Base-by-base conservation (phyloP, 1,284 basidiomycete genomes). In the Anthracocystis panici-leucophaei region DNA sequence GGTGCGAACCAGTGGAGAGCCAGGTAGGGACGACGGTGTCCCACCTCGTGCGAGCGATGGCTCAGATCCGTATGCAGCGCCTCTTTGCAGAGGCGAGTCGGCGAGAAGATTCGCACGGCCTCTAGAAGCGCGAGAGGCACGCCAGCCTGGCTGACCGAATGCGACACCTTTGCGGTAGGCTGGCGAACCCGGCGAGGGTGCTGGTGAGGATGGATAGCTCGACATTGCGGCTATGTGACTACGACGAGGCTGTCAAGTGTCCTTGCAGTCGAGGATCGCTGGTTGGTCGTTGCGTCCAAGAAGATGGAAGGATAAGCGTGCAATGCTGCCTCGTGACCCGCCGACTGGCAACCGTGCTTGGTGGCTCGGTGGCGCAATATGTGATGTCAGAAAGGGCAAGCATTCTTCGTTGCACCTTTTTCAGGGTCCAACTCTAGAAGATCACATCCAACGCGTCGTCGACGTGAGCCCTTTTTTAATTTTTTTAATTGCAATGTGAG, bases 131-230 rank as follows among this genome's bases (percentile, higher is more conserved):
- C 72, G 65, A 49, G 72, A 69, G 20, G 72, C 72, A 10, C 66
- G 60, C 72, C 72, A 75, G 16, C 72, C 72, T n/a, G 72, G 72
- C 53, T 75, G 65, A 38, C 72, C 72, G 60, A 75, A 75, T 21
- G 72, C 72, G 9, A 75, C 72, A 38, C 72, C 72, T 31, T 75
- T 75, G 58, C 72, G 72, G 23, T 75, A 75, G 7, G 72, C 72
- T 12, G 72, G 66, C 35, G 66, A 69, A 3, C 72, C 72, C 0
- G 66, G 66, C 14, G 72, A 69, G 18, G 57, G 62, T 12, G 55
- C 61, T 12, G 63, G 66, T 3, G 72, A 69, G 9, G 61, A 23
- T 20, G 66, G 33, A 40, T 57, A 66, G 66, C 66, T 75, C 1
- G 66, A 48, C 62, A 64, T 68, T 20, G n/a, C 29, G 23, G 4